Percentiles rank a stretch among this genome's conserved stretches.
Evolutionary conservation across 2,329 filamentous ascomycete species (phyloP).

Genomic region (Fusarium sp.): DNA sequence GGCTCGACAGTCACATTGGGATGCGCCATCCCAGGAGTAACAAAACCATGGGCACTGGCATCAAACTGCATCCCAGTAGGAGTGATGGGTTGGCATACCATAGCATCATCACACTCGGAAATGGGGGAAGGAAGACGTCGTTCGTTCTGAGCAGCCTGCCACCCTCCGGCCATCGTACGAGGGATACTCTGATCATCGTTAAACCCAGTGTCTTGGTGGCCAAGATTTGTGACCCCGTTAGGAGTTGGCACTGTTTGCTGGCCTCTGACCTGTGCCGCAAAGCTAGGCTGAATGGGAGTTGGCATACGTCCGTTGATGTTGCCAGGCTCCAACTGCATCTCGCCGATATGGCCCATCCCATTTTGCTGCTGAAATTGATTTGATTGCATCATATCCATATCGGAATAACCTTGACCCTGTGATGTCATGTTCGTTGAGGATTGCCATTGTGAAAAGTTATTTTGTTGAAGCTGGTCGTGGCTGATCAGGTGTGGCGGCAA

Average conservation of each 20-base stretch:
- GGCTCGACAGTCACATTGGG: conserved; percentile 37
- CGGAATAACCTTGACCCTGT: conserved; percentile 52
- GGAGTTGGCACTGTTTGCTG: conserved; percentile 59
- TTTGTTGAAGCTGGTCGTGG: conserved; percentile 54
- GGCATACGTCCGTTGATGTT: conserved; percentile 63
- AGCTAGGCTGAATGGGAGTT: conserved; percentile 71
- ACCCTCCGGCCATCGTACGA: conserved; percentile 64
- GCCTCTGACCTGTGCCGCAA: conserved; percentile 68
- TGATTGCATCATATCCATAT: conserved; percentile 67
- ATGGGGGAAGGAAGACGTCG: conserved; percentile 71
- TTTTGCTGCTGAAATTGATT: conserved; percentile 29
- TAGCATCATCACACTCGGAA: conserved; percentile 66
- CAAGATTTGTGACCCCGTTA: conserved; percentile 56
- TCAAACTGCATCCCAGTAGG: conserved; percentile 52
- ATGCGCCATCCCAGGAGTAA: conserved; percentile 46
- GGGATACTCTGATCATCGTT: conserved; percentile 61
- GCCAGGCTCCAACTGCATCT: conserved; percentile 39
- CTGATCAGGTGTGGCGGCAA: conserved; percentile 58
- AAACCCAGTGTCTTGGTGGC: conserved; percentile 58
- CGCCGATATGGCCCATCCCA: conserved; percentile 16
- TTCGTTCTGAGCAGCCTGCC: conserved; percentile 67
- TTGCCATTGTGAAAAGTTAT: conserved; percentile 52
- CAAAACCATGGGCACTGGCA: conserved; percentile 53
- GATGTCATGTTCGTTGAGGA: conserved; percentile 42
- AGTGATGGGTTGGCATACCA: conserved; percentile 54